Evolutionary conservation across 2,329 filamentous ascomycete species (phyloP).

Genomic region (Fusarium anguioides): DNA sequence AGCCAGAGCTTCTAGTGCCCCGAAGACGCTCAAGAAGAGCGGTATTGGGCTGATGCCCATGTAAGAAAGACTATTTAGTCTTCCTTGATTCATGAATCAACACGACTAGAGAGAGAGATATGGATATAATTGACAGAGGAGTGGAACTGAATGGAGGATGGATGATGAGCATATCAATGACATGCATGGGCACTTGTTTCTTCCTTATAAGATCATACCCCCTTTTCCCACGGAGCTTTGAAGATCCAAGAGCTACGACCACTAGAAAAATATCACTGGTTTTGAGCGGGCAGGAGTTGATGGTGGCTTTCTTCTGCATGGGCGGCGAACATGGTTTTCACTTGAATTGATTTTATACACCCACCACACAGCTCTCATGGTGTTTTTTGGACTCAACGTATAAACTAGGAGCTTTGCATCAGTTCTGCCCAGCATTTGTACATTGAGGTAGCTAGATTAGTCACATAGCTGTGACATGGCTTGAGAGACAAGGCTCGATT

Average conservation of each 20-base stretch:
- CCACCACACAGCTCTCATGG: conserved; percentile 11
- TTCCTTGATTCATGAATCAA: conserved; percentile 9
- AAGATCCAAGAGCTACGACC: conserved; percentile 13
- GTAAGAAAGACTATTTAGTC: conserved; percentile 33
- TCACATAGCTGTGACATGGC: neutral
- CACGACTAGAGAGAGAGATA: neutral
- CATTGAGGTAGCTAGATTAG: conserved; percentile 2
- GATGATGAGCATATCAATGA: conserved; percentile 33
- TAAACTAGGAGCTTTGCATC: conserved; percentile 23
- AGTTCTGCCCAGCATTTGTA: conserved; percentile 13
- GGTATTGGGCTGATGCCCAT: conserved; percentile 50
- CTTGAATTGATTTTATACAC: conserved; percentile 17
- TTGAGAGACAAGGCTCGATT: neutral
- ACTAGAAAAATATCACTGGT: conserved; percentile 13
- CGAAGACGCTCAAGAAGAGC: conserved; percentile 49
- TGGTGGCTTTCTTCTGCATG: conserved; percentile 36
- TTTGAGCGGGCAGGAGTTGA: conserved; percentile 30
- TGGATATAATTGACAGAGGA: conserved; percentile 8
- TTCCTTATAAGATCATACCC: conserved; percentile 23
- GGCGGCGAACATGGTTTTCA: conserved; percentile 24
- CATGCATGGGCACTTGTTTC: conserved; percentile 23
- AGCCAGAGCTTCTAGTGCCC: conserved; percentile 32
- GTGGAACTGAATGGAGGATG: conserved; percentile 11
- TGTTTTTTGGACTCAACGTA: conserved; percentile 20
- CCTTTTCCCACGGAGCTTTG: conserved; percentile 12